Base-by-base conservation (phyloP, 1,284 basidiomycete species). In the Puccinia horiana region DNA sequence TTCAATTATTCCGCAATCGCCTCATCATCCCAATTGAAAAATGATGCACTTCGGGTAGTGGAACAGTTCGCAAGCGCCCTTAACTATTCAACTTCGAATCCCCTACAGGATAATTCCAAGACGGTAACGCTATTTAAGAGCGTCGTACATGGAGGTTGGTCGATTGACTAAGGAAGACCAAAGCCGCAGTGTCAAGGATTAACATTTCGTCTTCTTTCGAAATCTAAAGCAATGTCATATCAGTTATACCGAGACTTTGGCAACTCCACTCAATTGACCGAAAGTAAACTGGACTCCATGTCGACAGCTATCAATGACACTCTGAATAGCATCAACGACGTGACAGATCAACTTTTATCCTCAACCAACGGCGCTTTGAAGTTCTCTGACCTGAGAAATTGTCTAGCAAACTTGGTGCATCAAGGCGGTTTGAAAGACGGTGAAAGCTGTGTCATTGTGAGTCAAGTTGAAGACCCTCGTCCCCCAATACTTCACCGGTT, bases 241-340 rank as follows among this genome's bases (percentile, higher is more conserved):
- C 79, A 74, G 44, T 20, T 81, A 42, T 56, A 81, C 69, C 69
- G 52, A 54, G 44, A 74, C 3, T 26, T 81, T 23, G 79, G 72
- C 20, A 75, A 75, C 58, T 58, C 69, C 16, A 74, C 79, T 14
- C 65, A 49, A 42, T 54, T 70, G 49, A 61, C 79, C 29, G 29
- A 47, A 35, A 58, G 35, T 44, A 63, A 70, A 74, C 47, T 81
- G 26, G 23, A 63, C 11, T 74, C 70, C 18, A 81, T 81, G 79
- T 74, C 79, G n/a, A 81, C 69, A 23, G 52, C 79, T n/a, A 81
- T 81, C n/a, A 81, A 81, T 58, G 72, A 81, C n/a, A 75, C 79
- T 67, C 26, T 81, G 40, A 70, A 81, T 23, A 81, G 79, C 47
- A 72, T 81, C 35, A 81, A 75, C 49, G 72, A 75, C 44, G 44